phyloP scores from a whole-genome alignment of 306 rosid species.

The Rubus parviflorus region DNA sequence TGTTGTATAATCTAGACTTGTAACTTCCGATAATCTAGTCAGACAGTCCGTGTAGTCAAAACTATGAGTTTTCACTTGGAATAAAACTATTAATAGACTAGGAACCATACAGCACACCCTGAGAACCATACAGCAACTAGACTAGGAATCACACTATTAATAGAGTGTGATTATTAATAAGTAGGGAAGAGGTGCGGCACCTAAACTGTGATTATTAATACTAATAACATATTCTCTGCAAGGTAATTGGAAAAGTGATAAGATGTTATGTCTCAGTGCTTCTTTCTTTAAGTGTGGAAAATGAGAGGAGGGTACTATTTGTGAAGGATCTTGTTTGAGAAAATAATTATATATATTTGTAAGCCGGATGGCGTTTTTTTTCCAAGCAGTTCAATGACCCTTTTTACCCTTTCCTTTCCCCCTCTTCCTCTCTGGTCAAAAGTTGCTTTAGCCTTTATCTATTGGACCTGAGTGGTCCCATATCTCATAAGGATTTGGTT shows the following conservation, averaged over 20 bases:
- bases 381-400: neutral
- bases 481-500: neutral
- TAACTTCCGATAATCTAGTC: neutral
- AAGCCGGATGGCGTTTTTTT: neutral
- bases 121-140: no score
- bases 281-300: neutral
- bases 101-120: no score
- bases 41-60: neutral
- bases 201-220: neutral
- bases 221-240: neutral
- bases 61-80: neutral
- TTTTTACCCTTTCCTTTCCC: no score
- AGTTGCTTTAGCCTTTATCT: no score
- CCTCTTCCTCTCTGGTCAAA: no score
- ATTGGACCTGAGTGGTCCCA: no score
- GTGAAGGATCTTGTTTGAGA: neutral
- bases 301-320: neutral
- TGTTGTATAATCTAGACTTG: neutral
- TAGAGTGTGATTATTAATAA: neutral
- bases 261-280: neutral
- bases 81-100: neutral
- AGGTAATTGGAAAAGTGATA: neutral
- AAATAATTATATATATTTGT: neutral
- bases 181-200: neutral
- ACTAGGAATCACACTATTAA: neutral